Percentiles rank a stretch among this genome's conserved stretches.
Evolutionary conservation across 2,329 filamentous ascomycete genomes (phyloP).

Genomic region (Stagonosporopsis vannaccii): DNA sequence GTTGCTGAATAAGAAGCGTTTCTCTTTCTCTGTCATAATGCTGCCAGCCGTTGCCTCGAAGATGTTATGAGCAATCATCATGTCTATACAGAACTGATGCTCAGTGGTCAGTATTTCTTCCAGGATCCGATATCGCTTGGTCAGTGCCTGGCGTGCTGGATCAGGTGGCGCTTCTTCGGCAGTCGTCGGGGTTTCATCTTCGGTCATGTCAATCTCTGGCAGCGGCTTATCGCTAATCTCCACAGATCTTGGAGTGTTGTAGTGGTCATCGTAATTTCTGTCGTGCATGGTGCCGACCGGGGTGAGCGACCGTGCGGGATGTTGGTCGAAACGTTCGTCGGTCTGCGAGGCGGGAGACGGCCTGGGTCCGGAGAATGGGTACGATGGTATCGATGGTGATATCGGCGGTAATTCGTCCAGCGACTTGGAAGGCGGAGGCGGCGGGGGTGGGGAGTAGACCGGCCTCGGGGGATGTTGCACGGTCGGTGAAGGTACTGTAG

Average conservation of each 20-base stretch:
- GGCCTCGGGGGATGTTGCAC: constrained; percentile 51
- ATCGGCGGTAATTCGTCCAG: constrained; percentile 20
- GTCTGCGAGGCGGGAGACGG: constrained; percentile 15
- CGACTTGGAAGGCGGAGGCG: constrained; percentile 36
- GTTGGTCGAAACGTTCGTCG: constrained; percentile 31
- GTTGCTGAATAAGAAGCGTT: constrained; percentile 91
- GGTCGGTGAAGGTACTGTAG: constrained; percentile 32
- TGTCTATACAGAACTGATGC: constrained; percentile 86
- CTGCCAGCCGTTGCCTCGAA: constrained; percentile 92
- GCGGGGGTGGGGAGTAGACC: constrained; percentile 57
- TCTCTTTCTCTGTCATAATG: constrained; percentile 80
- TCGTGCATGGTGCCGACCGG: constrained; percentile 30
- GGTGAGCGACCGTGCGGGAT: constrained; percentile 33
- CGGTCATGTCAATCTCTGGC: constrained; percentile 2
- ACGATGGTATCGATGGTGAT: constrained; percentile 13
- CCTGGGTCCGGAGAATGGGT: constrained; percentile 5
- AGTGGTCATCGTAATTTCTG: constrained; percentile 26
- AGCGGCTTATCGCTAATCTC: constrained; percentile 20
- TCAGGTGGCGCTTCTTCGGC: constrained; percentile 29
- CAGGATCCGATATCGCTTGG: constrained; percentile 82
- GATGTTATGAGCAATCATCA: constrained; percentile 97
- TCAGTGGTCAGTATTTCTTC: constrained; percentile 95
- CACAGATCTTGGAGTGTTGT: constrained; percentile 27
- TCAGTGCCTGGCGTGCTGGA: constrained; percentile 56
- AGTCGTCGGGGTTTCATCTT: constrained; percentile 11